These are phyloP conservation scores for Corniculantispora saksenae DNA, from an alignment of 2,329 filamentous ascomycete species.

Conservation along the genomic window DNA sequence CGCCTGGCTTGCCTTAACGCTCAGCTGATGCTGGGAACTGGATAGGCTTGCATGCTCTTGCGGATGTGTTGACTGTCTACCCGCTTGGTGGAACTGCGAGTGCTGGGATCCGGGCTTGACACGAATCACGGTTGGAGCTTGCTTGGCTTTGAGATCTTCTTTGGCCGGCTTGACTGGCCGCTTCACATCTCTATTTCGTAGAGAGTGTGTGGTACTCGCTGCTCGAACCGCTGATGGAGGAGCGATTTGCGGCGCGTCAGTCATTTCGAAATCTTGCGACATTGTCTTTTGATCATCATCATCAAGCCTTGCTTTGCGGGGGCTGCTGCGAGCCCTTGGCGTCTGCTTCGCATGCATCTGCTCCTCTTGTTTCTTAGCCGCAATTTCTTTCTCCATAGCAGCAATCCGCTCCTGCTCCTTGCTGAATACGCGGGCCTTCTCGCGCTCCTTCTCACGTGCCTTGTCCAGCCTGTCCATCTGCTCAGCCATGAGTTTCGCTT, in stretches of 20 bases:
- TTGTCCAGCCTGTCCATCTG: conserved; percentile 66
- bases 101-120: conserved; percentile 68
- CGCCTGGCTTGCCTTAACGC: conserved; percentile 67
- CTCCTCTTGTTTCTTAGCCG: conserved; percentile 56
- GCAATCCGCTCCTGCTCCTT: conserved; percentile 58
- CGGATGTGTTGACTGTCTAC: conserved; percentile 56
- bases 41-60: conserved; percentile 45
- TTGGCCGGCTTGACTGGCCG: conserved; percentile 64
- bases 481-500: conserved; percentile 61
- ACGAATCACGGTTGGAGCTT: conserved; percentile 68
- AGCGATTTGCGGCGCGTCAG: conserved; percentile 54
- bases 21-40: conserved; percentile 43
- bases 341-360: conserved; percentile 41
- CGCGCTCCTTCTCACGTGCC: conserved; percentile 67
- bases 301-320: conserved; percentile 48
- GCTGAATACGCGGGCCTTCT: conserved; percentile 63
- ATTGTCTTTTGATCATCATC: conserved; percentile 33
- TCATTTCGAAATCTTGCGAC: conserved; percentile 56
- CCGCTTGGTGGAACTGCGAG: conserved; percentile 60
- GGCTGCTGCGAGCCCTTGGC: conserved; percentile 51
- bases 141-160: conserved; percentile 62
- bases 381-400: conserved; percentile 54
- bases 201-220: conserved; percentile 48
- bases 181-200: conserved; percentile 56
- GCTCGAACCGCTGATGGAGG: conserved; percentile 63